Conservation (phyloP, 192 early-diverging fungal species). For the Coemansia sp. region DNA sequence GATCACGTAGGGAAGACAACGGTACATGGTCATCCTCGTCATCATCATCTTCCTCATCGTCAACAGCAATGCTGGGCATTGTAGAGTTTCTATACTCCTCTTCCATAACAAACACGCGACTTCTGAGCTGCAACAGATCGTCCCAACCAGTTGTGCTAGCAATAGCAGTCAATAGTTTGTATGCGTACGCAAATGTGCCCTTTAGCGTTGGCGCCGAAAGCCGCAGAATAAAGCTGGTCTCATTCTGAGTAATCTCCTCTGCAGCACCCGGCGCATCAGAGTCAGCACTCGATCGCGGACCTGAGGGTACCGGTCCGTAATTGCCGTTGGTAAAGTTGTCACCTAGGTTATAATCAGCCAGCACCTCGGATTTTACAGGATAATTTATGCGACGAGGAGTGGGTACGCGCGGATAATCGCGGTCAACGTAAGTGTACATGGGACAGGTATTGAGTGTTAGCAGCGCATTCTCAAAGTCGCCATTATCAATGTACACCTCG, state of each 20-base stretch:
- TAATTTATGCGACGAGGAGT: conserved; percentile 83
- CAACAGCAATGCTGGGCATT: conserved; percentile 23
- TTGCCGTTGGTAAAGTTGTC: conserved; percentile 32
- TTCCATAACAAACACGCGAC: conserved; percentile 97
- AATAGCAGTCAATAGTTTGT: conserved; percentile 76
- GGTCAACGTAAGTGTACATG: conserved; percentile 92
- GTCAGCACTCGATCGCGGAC: conserved; percentile 31
- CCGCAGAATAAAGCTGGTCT: conserved; percentile 64
- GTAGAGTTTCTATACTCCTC: conserved; percentile 83
- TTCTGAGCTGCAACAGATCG: conserved; percentile 82
- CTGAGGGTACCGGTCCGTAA: conserved; percentile 33
- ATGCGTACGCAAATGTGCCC: conserved; percentile 92
- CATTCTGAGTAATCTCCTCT: conserved; percentile 49
- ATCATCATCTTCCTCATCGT: conserved; percentile 42
- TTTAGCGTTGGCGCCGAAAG: conserved; percentile 86
- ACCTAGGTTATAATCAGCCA: conserved; percentile 50
- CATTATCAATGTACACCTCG: conserved; percentile 84
- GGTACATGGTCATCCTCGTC: conserved; percentile 37
- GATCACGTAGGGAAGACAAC: conserved; percentile 27
- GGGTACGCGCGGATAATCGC: conserved; percentile 89
- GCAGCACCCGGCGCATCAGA: conserved; percentile 36
- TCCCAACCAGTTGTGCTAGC: conserved; percentile 93
- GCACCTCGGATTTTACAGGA: conserved; percentile 80
- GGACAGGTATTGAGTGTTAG: conserved; percentile 97
- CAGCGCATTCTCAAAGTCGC: conserved; percentile 79